Base-by-base conservation (phyloP, 495 filamentous ascomycete species). In the Penicillium cataractarum region DNA sequence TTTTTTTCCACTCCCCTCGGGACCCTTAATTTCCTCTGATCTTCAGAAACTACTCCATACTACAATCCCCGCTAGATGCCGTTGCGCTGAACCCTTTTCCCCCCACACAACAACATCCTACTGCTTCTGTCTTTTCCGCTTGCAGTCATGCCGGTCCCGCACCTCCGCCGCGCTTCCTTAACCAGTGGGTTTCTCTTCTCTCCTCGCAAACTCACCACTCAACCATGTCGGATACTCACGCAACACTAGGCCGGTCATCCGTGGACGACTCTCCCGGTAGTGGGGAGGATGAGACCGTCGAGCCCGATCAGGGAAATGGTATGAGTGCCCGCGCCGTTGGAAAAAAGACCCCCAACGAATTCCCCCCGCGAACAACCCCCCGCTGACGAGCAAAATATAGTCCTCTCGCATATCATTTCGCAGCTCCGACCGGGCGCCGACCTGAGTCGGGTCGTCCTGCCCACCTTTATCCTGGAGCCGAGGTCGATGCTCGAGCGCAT, bases 401-500 rank as follows among this genome's bases (percentile, higher is more conserved):
- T 97, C 68, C 87, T 97, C 65, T 89, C 86, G 58, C 93, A 97
- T 76, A 97, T 99, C 76, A 97, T 99, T 62, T 96, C 92, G 40
- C 96, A 98, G 79, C 82, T 99, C 51, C 88, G 95, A 63, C 95
- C 96, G 35, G 95, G 95, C 60, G 95, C 95, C 58, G 95, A 99
- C 74, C 81, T 99, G 61, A 96, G 92, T 76, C 87, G 93, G 66
- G 93, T 99, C 57, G 92, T 93, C 31, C 80, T 99, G 61, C 95
- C 95, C 29, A 99, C 95, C 35, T 99, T 99, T 77, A 99, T 99
- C 67, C 83, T 99, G 53, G 95, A 99, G 74, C 95, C 95, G 4
- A 88, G 92, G 70, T 97, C 93, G 63, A 99, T 99, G 95, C 77
- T 99, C 70, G 95, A 99, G 78, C 85, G 95, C 35, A 99, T 99